phyloP scores from a whole-genome alignment of 2,329 filamentous ascomycete genomes.

The Cordyceps cicadae region DNA sequence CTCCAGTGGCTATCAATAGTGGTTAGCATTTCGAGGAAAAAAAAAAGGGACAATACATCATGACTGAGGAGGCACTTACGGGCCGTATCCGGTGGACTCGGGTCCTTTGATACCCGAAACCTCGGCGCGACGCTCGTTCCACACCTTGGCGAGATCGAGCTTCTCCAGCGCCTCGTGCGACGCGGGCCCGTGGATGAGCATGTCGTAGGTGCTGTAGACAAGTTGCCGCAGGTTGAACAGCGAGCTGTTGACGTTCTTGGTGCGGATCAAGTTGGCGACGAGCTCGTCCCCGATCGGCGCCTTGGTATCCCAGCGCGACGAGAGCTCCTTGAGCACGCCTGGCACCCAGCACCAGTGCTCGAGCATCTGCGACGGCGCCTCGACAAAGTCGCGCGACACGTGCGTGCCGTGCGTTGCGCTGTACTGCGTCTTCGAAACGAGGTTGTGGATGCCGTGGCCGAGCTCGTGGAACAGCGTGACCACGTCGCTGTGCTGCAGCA shows the following conservation, averaged over 20 bases:
- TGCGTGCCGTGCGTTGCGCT: slow-evolving; percentile 28
- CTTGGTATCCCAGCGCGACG: slow-evolving; percentile 36
- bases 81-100: slow-evolving; percentile 51
- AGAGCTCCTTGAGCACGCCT: slow-evolving; percentile 29
- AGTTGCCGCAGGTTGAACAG: slow-evolving; percentile 33
- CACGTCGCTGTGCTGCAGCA: slow-evolving; percentile 77
- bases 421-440: slow-evolving; percentile 26
- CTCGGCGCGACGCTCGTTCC: slow-evolving; percentile 64
- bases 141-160: slow-evolving; percentile 56
- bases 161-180: slow-evolving; percentile 57
- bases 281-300: slow-evolving; percentile 38
- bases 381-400: slow-evolving; percentile 28
- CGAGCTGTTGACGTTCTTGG: slow-evolving; percentile 42
- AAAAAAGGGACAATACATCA: background rate
- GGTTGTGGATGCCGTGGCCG: slow-evolving; percentile 27
- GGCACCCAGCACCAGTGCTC: slow-evolving; percentile 33
- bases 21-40: background rate
- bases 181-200: slow-evolving; percentile 66
- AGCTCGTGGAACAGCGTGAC: slow-evolving; percentile 67
- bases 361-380: slow-evolving; percentile 32
- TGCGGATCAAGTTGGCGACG: slow-evolving; percentile 38
- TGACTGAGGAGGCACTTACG: slow-evolving; percentile 30
- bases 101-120: slow-evolving; percentile 69
- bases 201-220: slow-evolving; percentile 49
- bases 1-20: slow-evolving; percentile 51